Base-by-base conservation (phyloP, 352 stramenopile species). In the Pythium vanterpoolii region DNA sequence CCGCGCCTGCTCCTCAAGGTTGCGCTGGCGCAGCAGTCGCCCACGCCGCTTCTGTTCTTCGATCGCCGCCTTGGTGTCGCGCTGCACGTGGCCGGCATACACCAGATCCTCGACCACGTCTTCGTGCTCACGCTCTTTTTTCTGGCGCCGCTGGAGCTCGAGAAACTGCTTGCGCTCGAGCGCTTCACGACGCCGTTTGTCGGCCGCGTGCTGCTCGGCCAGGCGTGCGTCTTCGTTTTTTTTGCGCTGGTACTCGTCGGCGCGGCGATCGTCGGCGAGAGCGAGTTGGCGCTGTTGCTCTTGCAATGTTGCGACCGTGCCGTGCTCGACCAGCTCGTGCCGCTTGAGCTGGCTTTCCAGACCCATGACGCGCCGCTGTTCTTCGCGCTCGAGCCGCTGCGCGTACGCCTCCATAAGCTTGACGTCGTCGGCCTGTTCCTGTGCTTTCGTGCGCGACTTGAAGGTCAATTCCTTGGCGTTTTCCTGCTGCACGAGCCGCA, bases 361-460 rank as follows among this genome's bases (percentile, higher is more conserved):
- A 14, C 66, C 62, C 8, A 50, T 42, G 64, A 82, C 73, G 0
- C 79, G 77, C 27, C 78, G 72, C n/a, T 82, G 68, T 27, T 90
- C 79, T 50, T 90, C 79, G 52, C 68, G 68, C 10, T 64, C 79
- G 1, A 90, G 66, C 9, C 77, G 75, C 14, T 69, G 72, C 8
- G 79, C 79, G 52, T 90, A 90, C 30, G 66, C 76, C 31, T 87
- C 74, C 79, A 90, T 90, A 33, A 90, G 70, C 53, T 87, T 70
- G 24, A 87, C 75, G 44, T 90, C 79, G 28, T 84, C 70, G 34
- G 72, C 61, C 46, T 86, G 75, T 42, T 90, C 79, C 27, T 73
- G 64, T 7, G 57, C 23, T 50, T 76, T 77, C 13, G 57, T 36
- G 28, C 68, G 63, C 9, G 60, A 58, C 62, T 87, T 89, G 16